Base-by-base conservation (phyloP, 352 stramenopile genomes). In the Pythium rhizo-oryzae region DNA sequence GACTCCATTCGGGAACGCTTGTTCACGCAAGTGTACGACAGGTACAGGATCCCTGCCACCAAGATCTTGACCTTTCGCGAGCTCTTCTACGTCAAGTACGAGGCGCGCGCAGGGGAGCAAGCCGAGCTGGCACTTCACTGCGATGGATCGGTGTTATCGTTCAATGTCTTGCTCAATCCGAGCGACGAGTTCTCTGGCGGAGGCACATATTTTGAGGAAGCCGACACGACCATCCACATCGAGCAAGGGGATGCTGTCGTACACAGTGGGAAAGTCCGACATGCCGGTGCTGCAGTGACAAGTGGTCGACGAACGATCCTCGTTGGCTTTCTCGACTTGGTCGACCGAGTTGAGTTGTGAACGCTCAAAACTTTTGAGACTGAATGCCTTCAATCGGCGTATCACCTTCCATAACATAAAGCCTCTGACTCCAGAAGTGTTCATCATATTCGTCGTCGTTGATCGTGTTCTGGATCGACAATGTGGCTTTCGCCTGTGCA, bases 71-170 rank as follows among this genome's bases (percentile, higher is more conserved):
- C 79, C 25, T 96, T 97, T 54, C 87, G 87, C 33, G 90, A 97
- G 54, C 75, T 97, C 25, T 97, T 97, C 61, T 95, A 85, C 61
- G 90, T 97, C 65, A 93, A 93, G 55, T 97, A 97, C 64, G 86
- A 95, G 60, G 87, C 85, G 1, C 73, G 71, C 1, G 55, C 53
- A 0, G 79, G 77, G 12, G 85, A 91, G 60, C 82, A 90, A 47
- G 85, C 82, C 0, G 81, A 89, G 56, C 77, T 98, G 9, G 83
- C 91, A 46, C 77, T 97, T 62, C 95, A 99, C 69, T 92, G 93
- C 21, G 94, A 99, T 70, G 95, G 94, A 28, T 98, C 93, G 11
- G 80, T 97, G 6, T 67, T 99, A 19, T 98, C 93, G n/a, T 98
- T 98, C 71, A 98, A 97, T 58, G 70, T 98, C 21, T 58, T 98